A percentile compares a stretch with the other conserved stretches of the same genome.
These are phyloP conservation scores for Porphyridium purpureum DNA, from an alignment of 23 red algal genomes.

Conservation along the genomic window DNA sequence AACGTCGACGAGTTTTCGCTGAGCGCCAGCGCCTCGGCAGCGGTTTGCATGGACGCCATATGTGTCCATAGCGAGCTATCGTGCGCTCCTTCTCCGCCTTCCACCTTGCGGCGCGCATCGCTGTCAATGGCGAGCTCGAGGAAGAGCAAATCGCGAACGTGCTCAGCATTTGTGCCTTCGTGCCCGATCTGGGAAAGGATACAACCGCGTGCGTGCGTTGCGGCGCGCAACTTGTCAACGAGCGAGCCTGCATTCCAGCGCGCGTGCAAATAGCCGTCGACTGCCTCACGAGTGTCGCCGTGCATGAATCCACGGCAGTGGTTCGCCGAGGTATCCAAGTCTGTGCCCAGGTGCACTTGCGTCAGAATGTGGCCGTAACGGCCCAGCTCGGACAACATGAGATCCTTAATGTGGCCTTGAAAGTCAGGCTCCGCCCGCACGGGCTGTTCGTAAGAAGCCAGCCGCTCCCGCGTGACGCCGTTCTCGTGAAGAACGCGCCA, in stretches of 20 bases:
- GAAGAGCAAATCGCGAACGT: conserved; percentile 55
- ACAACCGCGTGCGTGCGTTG: conserved; percentile 13
- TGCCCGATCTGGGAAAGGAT: conserved; percentile 30
- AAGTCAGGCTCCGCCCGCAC: conserved; percentile 56
- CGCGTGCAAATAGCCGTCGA: conserved; percentile 40
- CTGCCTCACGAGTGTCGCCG: conserved; percentile 12
- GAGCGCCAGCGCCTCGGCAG: conserved; percentile 20
- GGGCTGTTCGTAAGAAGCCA: conserved; percentile 81
- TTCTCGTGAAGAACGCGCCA: conserved; percentile 45
- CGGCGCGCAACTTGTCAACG: conserved; percentile 28
- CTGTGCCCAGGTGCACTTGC: conserved; percentile 74
- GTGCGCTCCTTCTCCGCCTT: conserved; percentile 25
- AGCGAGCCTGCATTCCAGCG: conserved; percentile 9
- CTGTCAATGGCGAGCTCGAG: conserved; percentile 68
- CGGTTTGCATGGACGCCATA: conserved; percentile 16
- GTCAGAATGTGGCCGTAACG: conserved; percentile 45
- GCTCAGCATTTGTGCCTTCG: conserved; percentile 18
- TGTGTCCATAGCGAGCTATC: conserved; percentile 52
- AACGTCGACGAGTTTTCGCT: conserved; percentile 15
- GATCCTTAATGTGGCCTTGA: conserved; percentile 36
- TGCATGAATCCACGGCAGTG: conserved; percentile 40
- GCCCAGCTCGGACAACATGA: conserved; percentile 44
- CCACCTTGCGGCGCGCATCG: conserved; percentile 32
- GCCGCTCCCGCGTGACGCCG: conserved; percentile 47
- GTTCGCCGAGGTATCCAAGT: conserved; percentile 25